These are phyloP conservation scores for Geotrichum klebahnii DNA, from an alignment of 1,139 yeast genomes.

Conservation along the genomic window DNA sequence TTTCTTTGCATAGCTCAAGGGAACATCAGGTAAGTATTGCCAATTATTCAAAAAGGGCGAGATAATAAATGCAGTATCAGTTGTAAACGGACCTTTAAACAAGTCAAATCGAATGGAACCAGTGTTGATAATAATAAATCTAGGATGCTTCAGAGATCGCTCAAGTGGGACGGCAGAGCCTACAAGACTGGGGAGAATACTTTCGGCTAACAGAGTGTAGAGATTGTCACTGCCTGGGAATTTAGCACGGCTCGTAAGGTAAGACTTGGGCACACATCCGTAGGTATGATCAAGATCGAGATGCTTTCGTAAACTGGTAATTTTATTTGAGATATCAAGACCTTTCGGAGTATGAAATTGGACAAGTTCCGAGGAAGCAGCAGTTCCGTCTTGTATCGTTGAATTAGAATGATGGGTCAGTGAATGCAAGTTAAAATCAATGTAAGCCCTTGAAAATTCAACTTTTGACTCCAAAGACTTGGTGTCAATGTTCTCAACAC, in stretches of 20 bases:
- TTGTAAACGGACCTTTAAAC: conserved; percentile 78
- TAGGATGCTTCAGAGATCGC: conserved; percentile 37
- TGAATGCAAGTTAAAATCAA: conserved; percentile 74
- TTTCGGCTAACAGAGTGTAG: conserved; percentile 54
- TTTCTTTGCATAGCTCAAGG: conserved; percentile 48
- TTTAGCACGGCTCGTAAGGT: conserved; percentile 67
- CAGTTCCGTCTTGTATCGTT: conserved; percentile 26
- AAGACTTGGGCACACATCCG: conserved; percentile 66
- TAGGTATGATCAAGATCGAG: conserved; percentile 53
- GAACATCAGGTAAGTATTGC: conserved; percentile 54
- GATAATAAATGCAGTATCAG: conserved; percentile 74
- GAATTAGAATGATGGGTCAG: conserved; percentile 58
- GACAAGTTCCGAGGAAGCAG: conserved; percentile 14
- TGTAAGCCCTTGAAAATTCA: conserved; percentile 56
- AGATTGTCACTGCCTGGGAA: conserved; percentile 57
- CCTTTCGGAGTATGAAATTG: conserved; percentile 53
- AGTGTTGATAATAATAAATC: conserved; percentile 72
- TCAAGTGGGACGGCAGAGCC: conserved; percentile 23
- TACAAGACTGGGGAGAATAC: conserved; percentile 59
- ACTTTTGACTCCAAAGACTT: conserved; percentile 20
- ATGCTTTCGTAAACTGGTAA: conserved; percentile 46
- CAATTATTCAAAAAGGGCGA: conserved; percentile 84
- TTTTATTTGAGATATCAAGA: conserved; percentile 43
- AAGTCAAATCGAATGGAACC: conserved; percentile 88
- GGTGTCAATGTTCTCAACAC: conserved; percentile 45